Conservation (phyloP, 768 basidiomycete genomes). For the Solioccasus polychromus region DNA sequence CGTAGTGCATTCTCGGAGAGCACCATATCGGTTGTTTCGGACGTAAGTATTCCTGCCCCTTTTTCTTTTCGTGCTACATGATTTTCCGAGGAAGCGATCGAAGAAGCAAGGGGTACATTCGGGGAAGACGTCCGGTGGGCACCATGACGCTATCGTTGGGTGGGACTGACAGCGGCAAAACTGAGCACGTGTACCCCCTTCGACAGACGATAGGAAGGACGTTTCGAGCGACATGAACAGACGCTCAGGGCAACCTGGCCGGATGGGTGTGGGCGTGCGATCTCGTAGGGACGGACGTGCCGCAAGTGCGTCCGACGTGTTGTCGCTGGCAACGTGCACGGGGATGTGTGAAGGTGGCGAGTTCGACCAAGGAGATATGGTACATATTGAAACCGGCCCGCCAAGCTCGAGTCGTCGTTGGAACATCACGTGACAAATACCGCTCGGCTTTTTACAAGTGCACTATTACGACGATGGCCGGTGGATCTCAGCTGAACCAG, state of each 20-base stretch:
- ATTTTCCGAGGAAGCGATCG: neutral
- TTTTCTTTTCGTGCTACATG: neutral
- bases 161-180: conserved; percentile 2
- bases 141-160: neutral
- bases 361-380: no score
- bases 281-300: neutral
- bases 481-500: conserved; percentile 85
- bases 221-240: no score
- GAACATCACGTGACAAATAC: no score
- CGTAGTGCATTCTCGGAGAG: no score
- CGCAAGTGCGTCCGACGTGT: neutral
- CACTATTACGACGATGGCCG: no score
- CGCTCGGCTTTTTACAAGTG: no score
- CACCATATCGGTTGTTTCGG: neutral
- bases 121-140: neutral
- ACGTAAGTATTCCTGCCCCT: conserved; percentile 1
- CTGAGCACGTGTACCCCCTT: no score
- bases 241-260: neutral
- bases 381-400: no score
- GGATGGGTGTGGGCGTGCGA: neutral
- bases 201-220: no score
- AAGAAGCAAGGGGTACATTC: no score
- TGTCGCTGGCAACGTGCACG: neutral
- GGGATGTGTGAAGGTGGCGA: no score
- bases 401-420: no score